Percentiles rank a stretch among this genome's conserved stretches.
These are phyloP conservation scores for Coemansia sp. DNA, from an alignment of 192 early-diverging fungal species.

Conservation along the genomic window DNA sequence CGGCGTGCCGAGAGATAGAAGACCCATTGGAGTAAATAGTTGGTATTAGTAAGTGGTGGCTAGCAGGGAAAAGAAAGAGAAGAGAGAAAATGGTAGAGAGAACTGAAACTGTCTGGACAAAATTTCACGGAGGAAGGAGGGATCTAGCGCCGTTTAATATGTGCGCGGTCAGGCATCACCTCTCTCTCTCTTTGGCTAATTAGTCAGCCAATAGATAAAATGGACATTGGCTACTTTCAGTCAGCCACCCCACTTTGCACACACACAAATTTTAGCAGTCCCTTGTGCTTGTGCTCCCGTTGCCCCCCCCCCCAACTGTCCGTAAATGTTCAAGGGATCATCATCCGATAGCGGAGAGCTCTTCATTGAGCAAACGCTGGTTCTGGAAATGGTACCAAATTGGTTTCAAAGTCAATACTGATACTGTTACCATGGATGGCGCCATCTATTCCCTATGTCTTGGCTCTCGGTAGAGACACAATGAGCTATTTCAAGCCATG, in stretches of 20 bases:
- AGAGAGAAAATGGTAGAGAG: neutral
- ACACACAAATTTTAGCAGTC: conserved; percentile 1
- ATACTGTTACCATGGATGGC: neutral
- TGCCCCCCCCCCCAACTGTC: neutral
- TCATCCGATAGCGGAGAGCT: neutral
- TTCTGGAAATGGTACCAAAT: neutral
- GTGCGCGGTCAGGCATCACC: neutral
- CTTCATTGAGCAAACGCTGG: neutral
- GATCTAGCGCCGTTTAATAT: neutral
- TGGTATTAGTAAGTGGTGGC: neutral
- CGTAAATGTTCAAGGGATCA: neutral
- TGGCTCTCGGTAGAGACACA: neutral
- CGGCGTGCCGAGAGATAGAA: conserved; percentile 84
- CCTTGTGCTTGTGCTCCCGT: conserved; percentile 1
- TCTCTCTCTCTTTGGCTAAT: neutral
- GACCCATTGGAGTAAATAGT: conserved; percentile 72
- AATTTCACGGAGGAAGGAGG: neutral
- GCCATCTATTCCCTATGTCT: neutral
- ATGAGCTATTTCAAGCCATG: too few relatives aligned
- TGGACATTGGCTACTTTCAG: neutral
- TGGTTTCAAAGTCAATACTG: too few relatives aligned
- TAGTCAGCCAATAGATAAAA: neutral
- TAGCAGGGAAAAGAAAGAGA: neutral
- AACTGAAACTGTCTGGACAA: neutral
- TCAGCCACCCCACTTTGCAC: neutral